Evolutionary conservation across 257 asterid genomes (phyloP), one percentile per base, ranked within the genome.

Genomic region (Prunella vulgaris): DNA sequence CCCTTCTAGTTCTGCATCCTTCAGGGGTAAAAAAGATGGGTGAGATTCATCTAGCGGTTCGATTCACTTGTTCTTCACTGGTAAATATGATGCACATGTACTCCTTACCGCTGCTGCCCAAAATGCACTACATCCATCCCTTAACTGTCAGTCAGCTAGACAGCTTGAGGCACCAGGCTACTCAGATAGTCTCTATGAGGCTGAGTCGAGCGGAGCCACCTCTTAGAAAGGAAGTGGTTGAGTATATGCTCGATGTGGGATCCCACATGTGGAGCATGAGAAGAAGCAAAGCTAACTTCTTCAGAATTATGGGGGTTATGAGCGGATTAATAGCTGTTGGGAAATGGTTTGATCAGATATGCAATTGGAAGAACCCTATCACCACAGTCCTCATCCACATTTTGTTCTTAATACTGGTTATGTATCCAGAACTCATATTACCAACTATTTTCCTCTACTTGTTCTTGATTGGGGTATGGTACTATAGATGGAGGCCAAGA

Each of bases 261-360:
- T 84, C 90, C 17, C 89, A 86, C 83, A 84, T 83, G 90, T 88
- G 93, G 93, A 88, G 96, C 81, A 86, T 86, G 90, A 79, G 93
- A 37, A 61, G 93, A 68, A 88, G 93, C 90, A 89, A 89, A 28
- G 94, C 92, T 0, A 85, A 89, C 57, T 79, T 86, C 67, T 85
- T 87, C 71, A 22, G 96, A 6, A 86, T 89, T 12, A 84, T 87
- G 92, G 85, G 82, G 3, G 90, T 89, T 53, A 69, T 89, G 20
- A 72, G 86, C 10, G 94, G 94, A 14, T 5, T 87, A 40, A 75
- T 87, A 0, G 90, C 87, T 0, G 79, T 85, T 0, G 86, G 90
- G 0, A 87, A 72, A 78, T 89, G 96, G 96, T 87, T 85, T 15
- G 87, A 89, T 48, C 85, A 79, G 74, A 82, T 89, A 12, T 87